Evolutionary conservation across 805 yeast species (phyloP).

Genomic region (Priceomyces fermenticarens): DNA sequence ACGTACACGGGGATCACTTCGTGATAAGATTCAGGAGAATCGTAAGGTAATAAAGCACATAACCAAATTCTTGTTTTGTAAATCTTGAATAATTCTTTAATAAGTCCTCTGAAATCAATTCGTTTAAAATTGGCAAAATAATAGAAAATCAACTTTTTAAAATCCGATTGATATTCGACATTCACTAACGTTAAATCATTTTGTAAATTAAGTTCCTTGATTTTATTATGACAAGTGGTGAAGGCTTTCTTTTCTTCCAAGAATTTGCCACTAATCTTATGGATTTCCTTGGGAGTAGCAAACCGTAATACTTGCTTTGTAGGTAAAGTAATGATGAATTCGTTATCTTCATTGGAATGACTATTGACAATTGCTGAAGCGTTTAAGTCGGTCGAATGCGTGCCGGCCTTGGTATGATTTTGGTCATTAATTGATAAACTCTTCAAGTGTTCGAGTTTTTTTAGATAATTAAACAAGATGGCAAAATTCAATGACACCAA

Average conservation of each 20-base stretch:
- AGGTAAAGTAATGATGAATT: conserved; percentile 63
- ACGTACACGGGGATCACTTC: neutral
- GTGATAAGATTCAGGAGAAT: conserved; percentile 30
- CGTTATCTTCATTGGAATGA: conserved; percentile 53
- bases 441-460: conserved; percentile 67
- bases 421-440: conserved; percentile 39
- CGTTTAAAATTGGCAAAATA: conserved; percentile 46
- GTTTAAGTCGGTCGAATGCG: conserved; percentile 35
- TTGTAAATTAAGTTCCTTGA: conserved; percentile 47
- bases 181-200: conserved; percentile 40
- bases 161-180: conserved; percentile 45
- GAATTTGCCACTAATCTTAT: conserved; percentile 58
- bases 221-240: conserved; percentile 54
- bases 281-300: conserved; percentile 69
- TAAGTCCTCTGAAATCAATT: conserved; percentile 42
- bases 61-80: conserved; percentile 48
- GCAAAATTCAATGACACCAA: conserved; percentile 61
- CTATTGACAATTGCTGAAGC: conserved; percentile 36
- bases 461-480: conserved; percentile 66
- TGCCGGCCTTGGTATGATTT: conserved; percentile 28
- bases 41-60: conserved; percentile 44
- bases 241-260: conserved; percentile 72
- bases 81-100: conserved; percentile 43
- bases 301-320: conserved; percentile 75
- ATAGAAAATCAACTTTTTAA: conserved; percentile 43